Evolutionary conservation across 2,329 filamentous ascomycete species (phyloP), one percentile per base, ranked within the genome.

Genomic region (Graphiopsis chlorocephala): DNA sequence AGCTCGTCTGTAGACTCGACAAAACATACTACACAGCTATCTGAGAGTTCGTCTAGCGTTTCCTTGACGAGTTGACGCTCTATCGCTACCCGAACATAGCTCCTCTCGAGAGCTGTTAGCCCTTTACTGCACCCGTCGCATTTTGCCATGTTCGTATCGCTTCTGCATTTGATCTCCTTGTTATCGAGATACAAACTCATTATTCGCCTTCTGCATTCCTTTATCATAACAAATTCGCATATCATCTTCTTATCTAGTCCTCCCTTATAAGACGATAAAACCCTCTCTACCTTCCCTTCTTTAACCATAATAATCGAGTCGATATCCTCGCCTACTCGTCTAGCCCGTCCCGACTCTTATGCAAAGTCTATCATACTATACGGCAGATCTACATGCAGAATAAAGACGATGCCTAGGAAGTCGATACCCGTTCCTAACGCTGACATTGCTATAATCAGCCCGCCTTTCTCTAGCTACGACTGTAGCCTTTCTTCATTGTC

Each of bases 391-490:
- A 68, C 31, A 57, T 65, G 50, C 7, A 67, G 33, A 31, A 68
- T 65, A 20, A 61, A 65, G 35, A 67, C 38, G 61, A 73, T 70
- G 4, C 63, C 63, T n/a, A 33, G 31, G 47, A 67, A 70, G 62
- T 73, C 64, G 14, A 73, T 64, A 3, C 67, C 62, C 12, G 59
- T 71, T 8, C 64, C 65, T 25, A 73, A 55, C 23, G 65, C 64
- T 10, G 61, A 70, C 12, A 61, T 73, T 28, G 67, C 71, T 15
- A 72, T 38, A 14, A 72, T 72, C 10, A 72, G 28, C 29, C 62
- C 65, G 4, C 63, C 42, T 20, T 65, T 1, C 20, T 66, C 35
- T 42, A 66, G 12, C 66, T 33, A 72, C 48, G 12, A 20, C 38
- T 66, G 0, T n/a, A 71, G 59, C 47, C 56, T 52, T 58, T 70